phyloP scores from a whole-genome alignment of 768 basidiomycete genomes.

The Auriscalpium vulgare region DNA sequence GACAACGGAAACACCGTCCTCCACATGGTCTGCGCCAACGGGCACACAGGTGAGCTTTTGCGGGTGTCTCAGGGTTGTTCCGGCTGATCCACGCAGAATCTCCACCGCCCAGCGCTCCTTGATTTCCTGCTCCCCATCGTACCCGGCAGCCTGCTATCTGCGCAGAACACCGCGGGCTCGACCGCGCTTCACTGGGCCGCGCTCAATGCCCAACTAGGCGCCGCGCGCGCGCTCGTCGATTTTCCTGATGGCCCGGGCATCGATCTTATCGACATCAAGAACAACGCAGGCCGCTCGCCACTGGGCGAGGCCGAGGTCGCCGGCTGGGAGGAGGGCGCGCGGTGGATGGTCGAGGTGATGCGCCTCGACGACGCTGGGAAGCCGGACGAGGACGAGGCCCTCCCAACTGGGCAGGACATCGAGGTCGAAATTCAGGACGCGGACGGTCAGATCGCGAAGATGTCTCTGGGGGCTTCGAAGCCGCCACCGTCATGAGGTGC shows the following conservation, averaged over 20 bases:
- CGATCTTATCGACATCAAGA: slow-evolving; percentile 70
- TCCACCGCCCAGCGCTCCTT: slow-evolving; percentile 52
- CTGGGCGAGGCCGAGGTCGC: slow-evolving; percentile 74
- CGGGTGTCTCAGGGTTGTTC: slow-evolving; percentile 1
- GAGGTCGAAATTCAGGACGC: slow-evolving; percentile 69
- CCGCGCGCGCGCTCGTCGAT: slow-evolving; percentile 52
- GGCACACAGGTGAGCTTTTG: slow-evolving; percentile 62
- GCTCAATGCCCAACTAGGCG: slow-evolving; percentile 66
- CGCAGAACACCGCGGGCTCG: slow-evolving; percentile 64
- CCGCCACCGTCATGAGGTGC: not conserved
- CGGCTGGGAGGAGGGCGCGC: slow-evolving; percentile 79
- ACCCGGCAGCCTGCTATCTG: slow-evolving; percentile 44
- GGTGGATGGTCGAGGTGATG: slow-evolving; percentile 79
- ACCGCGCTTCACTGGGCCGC: slow-evolving; percentile 92
- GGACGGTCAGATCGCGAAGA: slow-evolving; percentile 57
- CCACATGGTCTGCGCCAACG: slow-evolving; percentile 87
- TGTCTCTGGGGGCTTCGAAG: slow-evolving; percentile 27
- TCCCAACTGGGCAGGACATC: slow-evolving; percentile 34
- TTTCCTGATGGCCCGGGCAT: slow-evolving; percentile 51
- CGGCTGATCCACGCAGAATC: slow-evolving; percentile 39
- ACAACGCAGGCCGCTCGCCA: slow-evolving; percentile 64
- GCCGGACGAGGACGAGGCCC: slow-evolving; percentile 31
- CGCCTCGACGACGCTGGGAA: slow-evolving; percentile 46
- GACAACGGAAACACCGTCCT: slow-evolving; percentile 72
- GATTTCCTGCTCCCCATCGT: slow-evolving; percentile 61